phyloP scores from a whole-genome alignment of 2,329 filamentous ascomycete genomes.

The Cladobotryum protrusum region DNA sequence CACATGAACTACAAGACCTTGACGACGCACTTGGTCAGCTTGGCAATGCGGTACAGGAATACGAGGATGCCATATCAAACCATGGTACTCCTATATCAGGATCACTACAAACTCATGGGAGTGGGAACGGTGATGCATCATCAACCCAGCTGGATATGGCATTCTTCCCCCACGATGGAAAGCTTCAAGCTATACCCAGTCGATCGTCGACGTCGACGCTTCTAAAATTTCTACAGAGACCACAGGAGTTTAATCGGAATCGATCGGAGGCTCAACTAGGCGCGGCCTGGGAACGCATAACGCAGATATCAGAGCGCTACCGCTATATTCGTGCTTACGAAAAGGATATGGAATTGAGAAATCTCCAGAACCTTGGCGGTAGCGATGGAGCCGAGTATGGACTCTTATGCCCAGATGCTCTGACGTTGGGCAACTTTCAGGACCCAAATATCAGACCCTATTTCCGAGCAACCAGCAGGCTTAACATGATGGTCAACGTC shows the following conservation, averaged over 20 bases:
- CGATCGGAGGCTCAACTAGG: neutral
- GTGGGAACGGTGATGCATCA: neutral
- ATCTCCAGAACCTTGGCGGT: constrained; percentile 21
- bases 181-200: constrained; percentile 14
- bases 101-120: neutral
- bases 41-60: constrained; percentile 9
- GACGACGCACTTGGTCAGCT: constrained; percentile 11
- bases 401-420: constrained; percentile 25
- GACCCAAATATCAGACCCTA: constrained; percentile 17
- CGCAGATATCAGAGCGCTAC: constrained; percentile 17
- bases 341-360: constrained; percentile 42
- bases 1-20: constrained; percentile 5
- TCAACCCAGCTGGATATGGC: constrained; percentile 25
- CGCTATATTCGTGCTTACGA: constrained; percentile 44
- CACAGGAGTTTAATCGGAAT: constrained; percentile 13
- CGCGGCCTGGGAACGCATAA: neutral
- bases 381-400: constrained; percentile 21
- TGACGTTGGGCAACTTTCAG: constrained; percentile 21
- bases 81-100: neutral
- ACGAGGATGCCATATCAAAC: constrained; percentile 4
- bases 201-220: constrained; percentile 9
- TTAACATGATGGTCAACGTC: constrained; percentile 59
- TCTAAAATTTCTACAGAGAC: constrained; percentile 17
- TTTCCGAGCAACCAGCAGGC: constrained; percentile 29
- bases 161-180: constrained; percentile 30